These are phyloP conservation scores for Volvox reticuliferus DNA, from an alignment of 139 green algal species.

Conservation along the genomic window DNA sequence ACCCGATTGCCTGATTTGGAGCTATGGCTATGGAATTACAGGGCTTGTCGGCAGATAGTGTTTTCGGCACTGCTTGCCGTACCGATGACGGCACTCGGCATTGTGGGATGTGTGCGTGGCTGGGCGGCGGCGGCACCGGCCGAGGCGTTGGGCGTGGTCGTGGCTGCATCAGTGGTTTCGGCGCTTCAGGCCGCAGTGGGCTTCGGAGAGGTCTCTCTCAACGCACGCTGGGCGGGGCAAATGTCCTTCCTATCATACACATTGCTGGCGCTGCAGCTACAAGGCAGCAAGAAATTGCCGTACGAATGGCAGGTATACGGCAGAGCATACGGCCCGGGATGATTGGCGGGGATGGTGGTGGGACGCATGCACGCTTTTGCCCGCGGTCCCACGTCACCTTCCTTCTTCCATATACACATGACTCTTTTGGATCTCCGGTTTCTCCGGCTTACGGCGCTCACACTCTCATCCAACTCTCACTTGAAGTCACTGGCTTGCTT, in stretches of 20 bases:
- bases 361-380: no score
- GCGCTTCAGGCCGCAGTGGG: background rate
- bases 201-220: slow-evolving; percentile 8
- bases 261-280: slow-evolving; percentile 13
- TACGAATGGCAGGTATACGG: slow-evolving; percentile 42
- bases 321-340: no score
- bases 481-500: no score
- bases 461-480: no score
- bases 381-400: no score
- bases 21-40: slow-evolving; percentile 48
- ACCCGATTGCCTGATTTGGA: background rate
- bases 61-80: background rate
- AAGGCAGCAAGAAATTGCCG: slow-evolving; percentile 35
- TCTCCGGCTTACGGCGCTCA: no score
- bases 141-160: background rate
- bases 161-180: slow-evolving; percentile 16
- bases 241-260: slow-evolving; percentile 1
- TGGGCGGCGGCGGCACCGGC: background rate
- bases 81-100: background rate
- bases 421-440: no score
- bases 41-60: background rate
- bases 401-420: no score
- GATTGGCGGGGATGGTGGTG: no score
- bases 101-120: background rate
- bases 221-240: slow-evolving; percentile 30